phyloP scores from a whole-genome alignment of 2,329 filamentous ascomycete species.

The Aspergillus sp. region DNA sequence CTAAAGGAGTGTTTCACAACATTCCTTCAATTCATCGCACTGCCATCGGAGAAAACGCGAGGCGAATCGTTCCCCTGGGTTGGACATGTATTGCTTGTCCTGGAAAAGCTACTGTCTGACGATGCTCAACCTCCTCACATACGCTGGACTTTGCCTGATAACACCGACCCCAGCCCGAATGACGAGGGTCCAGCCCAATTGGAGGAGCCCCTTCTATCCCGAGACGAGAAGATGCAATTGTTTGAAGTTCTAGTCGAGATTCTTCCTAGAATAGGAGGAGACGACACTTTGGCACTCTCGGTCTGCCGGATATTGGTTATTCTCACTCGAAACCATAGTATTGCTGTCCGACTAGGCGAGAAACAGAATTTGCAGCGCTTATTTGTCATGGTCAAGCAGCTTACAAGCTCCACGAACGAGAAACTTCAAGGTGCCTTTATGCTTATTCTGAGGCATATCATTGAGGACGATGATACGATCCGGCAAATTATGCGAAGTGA shows the following conservation, averaged over 20 bases:
- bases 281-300: conserved; percentile 79
- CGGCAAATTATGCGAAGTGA: conserved; percentile 90
- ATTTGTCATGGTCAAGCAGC: conserved; percentile 93
- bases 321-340: conserved; percentile 73
- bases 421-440: conserved; percentile 75
- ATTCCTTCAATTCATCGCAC: conserved; percentile 75
- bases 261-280: conserved; percentile 82
- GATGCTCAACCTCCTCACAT: conserved; percentile 78
- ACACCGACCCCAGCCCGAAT: conserved; percentile 47
- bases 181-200: conserved; percentile 57
- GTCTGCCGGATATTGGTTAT: conserved; percentile 82
- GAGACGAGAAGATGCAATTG: conserved; percentile 67
- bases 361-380: conserved; percentile 86
- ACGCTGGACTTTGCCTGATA: conserved; percentile 63
- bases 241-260: conserved; percentile 79
- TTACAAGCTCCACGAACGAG: conserved; percentile 74
- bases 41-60: conserved; percentile 61
- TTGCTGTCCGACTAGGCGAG: conserved; percentile 76
- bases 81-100: conserved; percentile 81
- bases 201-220: conserved; percentile 62
- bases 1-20: conserved; percentile 74
- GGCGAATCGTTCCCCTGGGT: conserved; percentile 92
- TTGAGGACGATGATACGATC: conserved; percentile 89
- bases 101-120: conserved; percentile 86
- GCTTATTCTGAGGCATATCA: conserved; percentile 83